These are phyloP conservation scores for Jacaranda copaia DNA, from an alignment of 257 asterid genomes.

Conservation along the genomic window DNA sequence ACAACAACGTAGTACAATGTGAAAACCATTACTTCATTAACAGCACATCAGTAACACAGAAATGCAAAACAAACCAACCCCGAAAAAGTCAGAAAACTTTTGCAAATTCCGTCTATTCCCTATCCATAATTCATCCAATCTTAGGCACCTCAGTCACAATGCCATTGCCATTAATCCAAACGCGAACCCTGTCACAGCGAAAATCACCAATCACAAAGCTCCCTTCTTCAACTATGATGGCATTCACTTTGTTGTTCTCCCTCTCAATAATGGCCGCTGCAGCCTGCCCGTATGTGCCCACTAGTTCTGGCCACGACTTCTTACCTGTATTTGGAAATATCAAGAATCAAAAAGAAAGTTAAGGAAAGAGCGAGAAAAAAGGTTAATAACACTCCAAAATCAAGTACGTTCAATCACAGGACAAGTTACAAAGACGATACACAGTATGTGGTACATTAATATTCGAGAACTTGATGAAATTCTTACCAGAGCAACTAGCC, in stretches of 20 bases:
- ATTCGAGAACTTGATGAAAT: background rate
- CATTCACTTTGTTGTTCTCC: slow-evolving; percentile 27
- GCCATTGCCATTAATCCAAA: slow-evolving; percentile 10
- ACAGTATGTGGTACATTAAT: background rate
- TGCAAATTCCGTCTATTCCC: background rate
- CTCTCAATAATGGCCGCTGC: slow-evolving; percentile 22
- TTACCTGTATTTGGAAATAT: background rate
- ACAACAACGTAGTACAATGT: background rate
- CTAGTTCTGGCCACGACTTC: slow-evolving; percentile 43
- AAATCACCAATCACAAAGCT: slow-evolving; percentile 26
- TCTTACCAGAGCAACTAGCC: slow-evolving; percentile 21
- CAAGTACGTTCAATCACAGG: background rate
- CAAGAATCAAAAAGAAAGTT: slow-evolving; percentile 5
- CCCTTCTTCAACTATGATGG: slow-evolving; percentile 24
- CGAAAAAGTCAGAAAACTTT: background rate
- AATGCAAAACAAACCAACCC: background rate
- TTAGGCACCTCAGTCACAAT: slow-evolving; percentile 29
- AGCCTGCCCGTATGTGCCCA: slow-evolving; percentile 10
- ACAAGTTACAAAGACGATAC: background rate
- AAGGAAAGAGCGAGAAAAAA: background rate
- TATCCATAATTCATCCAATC: slow-evolving; percentile 33
- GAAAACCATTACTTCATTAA: background rate
- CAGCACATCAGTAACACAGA: background rate
- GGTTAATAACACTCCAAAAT: background rate
- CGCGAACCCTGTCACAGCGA: slow-evolving; percentile 40